Conservation (phyloP, 495 filamentous ascomycete species). For the Tuber borchii region DNA sequence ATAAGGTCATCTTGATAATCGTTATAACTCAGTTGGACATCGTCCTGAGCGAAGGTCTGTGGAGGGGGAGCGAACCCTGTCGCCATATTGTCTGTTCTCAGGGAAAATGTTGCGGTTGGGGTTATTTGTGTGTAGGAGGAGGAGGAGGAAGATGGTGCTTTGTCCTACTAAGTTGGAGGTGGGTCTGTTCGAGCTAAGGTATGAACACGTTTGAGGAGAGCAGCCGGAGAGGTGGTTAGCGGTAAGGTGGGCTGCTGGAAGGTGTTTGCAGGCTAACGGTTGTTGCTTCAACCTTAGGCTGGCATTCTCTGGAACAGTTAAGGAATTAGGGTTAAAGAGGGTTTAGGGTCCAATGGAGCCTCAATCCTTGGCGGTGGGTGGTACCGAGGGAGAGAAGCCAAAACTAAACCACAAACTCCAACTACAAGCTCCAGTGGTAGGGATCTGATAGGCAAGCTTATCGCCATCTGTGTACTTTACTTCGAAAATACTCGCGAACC, state of each 20-base stretch:
- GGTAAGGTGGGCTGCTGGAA: not conserved
- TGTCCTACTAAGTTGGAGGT: not conserved
- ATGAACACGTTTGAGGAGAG: not conserved
- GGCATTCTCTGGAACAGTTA: not conserved
- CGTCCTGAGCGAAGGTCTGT: constrained; percentile 29
- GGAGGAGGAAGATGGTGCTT: not conserved
- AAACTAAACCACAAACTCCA: not conserved
- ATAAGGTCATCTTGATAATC: constrained; percentile 38
- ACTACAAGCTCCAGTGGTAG: not conserved
- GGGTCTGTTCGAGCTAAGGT: not conserved
- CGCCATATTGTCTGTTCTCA: not conserved
- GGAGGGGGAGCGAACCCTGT: constrained; percentile 25
- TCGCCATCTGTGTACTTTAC: not conserved
- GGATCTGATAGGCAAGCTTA: not conserved
- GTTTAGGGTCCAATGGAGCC: not conserved
- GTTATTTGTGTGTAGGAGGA: not conserved
- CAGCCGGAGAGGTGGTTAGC: not conserved
- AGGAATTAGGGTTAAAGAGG: not conserved
- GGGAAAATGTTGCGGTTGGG: not conserved
- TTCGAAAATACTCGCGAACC: not conserved
- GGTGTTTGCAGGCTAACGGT: not conserved
- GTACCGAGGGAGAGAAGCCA: not conserved
- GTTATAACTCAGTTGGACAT: constrained; percentile 37
- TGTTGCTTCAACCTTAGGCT: not conserved
- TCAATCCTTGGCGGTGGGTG: not conserved